Conservation (phyloP, 306 rosid species). For the Arachis stenosperma region DNA sequence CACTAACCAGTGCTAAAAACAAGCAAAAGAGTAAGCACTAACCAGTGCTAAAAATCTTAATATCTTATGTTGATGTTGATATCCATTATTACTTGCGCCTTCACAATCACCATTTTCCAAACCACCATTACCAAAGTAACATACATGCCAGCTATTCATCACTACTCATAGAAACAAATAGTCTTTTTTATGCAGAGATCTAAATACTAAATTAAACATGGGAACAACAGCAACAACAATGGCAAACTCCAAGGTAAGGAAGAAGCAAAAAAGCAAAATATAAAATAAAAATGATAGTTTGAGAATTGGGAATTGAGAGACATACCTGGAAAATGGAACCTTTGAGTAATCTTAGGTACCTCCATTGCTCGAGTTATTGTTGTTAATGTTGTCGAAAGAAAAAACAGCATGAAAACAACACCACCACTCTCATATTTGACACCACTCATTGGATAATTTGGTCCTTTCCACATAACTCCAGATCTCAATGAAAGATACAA, state of each 20-base stretch:
- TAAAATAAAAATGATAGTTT: neutral
- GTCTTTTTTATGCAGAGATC: neutral
- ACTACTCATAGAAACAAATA: neutral
- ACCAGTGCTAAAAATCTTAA: too few relatives aligned
- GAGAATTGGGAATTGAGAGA: neutral
- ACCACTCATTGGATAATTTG: too few relatives aligned
- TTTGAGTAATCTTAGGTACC: neutral
- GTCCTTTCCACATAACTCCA: neutral
- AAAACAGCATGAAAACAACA: too few relatives aligned
- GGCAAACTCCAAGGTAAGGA: neutral
- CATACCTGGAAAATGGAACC: conserved; percentile 35
- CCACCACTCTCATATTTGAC: too few relatives aligned
- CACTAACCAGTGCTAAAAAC: too few relatives aligned
- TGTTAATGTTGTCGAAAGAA: too few relatives aligned
- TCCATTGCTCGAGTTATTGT: conserved; percentile 11
- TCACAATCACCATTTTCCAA: neutral
- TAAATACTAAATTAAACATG: neutral
- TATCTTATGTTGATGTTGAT: too few relatives aligned
- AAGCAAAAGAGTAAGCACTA: too few relatives aligned
- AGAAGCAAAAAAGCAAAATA: neutral
- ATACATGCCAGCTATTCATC: neutral
- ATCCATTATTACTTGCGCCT: neutral
- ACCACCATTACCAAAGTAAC: neutral
- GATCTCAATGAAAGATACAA: neutral
- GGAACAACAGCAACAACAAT: neutral